phyloP scores from a whole-genome alignment of 768 basidiomycete genomes.

The Coprinopsis sp. region DNA sequence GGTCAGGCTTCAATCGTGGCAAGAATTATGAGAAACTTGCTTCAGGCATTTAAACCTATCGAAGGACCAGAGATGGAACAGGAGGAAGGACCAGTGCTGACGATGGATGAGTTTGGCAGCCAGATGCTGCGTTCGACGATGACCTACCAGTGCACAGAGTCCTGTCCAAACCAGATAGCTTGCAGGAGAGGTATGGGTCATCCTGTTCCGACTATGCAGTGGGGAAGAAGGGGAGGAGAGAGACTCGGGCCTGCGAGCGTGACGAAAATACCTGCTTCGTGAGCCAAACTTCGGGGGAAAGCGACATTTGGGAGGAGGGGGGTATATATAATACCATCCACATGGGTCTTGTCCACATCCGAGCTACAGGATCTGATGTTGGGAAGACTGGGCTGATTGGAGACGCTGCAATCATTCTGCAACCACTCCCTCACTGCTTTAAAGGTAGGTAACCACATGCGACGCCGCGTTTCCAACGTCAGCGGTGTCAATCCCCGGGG shows the following conservation, averaged over 20 bases:
- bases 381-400: too few relatives aligned
- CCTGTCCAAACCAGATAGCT: slow-evolving; percentile 62
- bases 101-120: neutral
- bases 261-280: slow-evolving; percentile 3
- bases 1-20: neutral
- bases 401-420: too few relatives aligned
- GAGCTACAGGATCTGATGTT: too few relatives aligned
- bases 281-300: neutral
- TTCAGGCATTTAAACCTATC: slow-evolving; percentile 72
- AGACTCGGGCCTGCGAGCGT: slow-evolving; percentile 21
- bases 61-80: slow-evolving; percentile 77
- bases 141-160: slow-evolving; percentile 46
- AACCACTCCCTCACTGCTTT: too few relatives aligned
- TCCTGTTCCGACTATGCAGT: slow-evolving; percentile 21
- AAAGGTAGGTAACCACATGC: too few relatives aligned
- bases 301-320: neutral
- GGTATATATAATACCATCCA: too few relatives aligned
- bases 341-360: too few relatives aligned
- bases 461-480: too few relatives aligned
- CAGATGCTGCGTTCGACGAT: too few relatives aligned
- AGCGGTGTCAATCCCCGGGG: too few relatives aligned
- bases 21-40: slow-evolving; percentile 29
- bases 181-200: slow-evolving; percentile 63
- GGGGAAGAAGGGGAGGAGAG: slow-evolving; percentile 13
- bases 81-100: slow-evolving; percentile 57